Conservation (phyloP, 179 eudicot genomes). For the Gypsophila paniculata region DNA sequence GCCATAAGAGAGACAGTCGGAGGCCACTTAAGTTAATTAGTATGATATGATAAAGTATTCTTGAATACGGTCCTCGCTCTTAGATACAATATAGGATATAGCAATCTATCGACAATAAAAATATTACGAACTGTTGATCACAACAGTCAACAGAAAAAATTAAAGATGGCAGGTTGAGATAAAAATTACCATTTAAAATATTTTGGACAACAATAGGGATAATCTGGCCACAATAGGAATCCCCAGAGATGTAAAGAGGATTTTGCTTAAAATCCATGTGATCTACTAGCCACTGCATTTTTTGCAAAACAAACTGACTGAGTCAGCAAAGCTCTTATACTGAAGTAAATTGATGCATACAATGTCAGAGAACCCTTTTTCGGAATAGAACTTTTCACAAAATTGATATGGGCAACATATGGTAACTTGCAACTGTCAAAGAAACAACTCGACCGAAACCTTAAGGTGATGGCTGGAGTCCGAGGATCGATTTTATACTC, state of each 20-base stretch:
- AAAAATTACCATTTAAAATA: slow-evolving; percentile 20
- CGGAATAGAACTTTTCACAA: not conserved
- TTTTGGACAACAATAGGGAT: slow-evolving; percentile 25
- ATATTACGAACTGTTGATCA: not conserved
- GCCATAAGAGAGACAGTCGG: not conserved
- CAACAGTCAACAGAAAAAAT: not conserved
- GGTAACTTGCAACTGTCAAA: too few species aligned
- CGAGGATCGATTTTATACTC: too few species aligned
- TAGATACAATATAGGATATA: not conserved
- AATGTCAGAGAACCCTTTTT: not conserved
- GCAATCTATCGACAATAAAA: not conserved
- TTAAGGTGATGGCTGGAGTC: too few species aligned
- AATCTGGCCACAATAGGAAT: slow-evolving; percentile 26
- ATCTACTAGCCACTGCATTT: slow-evolving; percentile 27
- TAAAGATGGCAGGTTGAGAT: not conserved
- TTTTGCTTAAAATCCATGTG: slow-evolving; percentile 17
- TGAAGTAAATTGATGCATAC: not conserved
- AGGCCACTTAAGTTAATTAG: not conserved
- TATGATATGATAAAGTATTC: not conserved
- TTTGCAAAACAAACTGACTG: not conserved
- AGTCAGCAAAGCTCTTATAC: not conserved
- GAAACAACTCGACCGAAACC: too few species aligned
- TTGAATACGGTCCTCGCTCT: not conserved
- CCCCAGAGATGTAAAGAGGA: slow-evolving; percentile 25
- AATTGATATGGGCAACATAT: too few species aligned